These are phyloP conservation scores for Neurospora pannonica DNA, from an alignment of 495 filamentous ascomycete species.

Conservation along the genomic window DNA sequence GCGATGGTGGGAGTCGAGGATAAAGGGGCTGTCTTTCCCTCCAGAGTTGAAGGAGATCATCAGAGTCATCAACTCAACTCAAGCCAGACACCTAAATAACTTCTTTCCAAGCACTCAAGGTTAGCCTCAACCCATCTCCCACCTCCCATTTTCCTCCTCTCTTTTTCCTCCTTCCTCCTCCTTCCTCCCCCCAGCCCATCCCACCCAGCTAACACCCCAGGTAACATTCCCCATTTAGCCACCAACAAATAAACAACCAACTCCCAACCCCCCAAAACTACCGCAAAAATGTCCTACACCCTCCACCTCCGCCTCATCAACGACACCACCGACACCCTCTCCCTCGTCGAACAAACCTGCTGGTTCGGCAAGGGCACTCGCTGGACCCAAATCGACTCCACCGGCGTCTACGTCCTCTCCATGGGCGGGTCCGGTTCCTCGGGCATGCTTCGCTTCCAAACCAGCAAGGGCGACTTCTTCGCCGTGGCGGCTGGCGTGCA, in stretches of 20 bases:
- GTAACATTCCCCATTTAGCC: too few relatives aligned
- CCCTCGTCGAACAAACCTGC: conserved; percentile 1
- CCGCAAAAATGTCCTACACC: background rate
- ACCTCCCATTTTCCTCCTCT: background rate
- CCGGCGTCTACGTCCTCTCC: background rate
- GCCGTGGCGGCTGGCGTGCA: conserved; percentile 3
- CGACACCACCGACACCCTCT: background rate
- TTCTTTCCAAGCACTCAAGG: background rate
- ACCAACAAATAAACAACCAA: background rate
- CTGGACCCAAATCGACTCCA: background rate
- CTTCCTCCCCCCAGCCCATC: background rate
- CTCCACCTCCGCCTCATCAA: conserved; percentile 4
- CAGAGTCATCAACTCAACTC: background rate
- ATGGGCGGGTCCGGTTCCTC: background rate
- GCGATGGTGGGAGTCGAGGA: background rate
- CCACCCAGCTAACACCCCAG: background rate
- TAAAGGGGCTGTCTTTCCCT: background rate
- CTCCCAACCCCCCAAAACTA: background rate
- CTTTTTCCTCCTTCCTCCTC: background rate
- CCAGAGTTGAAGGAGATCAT: background rate
- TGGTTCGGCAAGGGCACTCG: conserved; percentile 1
- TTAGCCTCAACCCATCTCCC: background rate
- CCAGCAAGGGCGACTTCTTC: conserved; percentile 2
- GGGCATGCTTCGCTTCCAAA: conserved; percentile 3
- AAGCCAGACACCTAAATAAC: background rate